These are phyloP conservation scores for Pseudogymnoascus sp. DNA, from an alignment of 2,329 filamentous ascomycete species.

Conservation along the genomic window DNA sequence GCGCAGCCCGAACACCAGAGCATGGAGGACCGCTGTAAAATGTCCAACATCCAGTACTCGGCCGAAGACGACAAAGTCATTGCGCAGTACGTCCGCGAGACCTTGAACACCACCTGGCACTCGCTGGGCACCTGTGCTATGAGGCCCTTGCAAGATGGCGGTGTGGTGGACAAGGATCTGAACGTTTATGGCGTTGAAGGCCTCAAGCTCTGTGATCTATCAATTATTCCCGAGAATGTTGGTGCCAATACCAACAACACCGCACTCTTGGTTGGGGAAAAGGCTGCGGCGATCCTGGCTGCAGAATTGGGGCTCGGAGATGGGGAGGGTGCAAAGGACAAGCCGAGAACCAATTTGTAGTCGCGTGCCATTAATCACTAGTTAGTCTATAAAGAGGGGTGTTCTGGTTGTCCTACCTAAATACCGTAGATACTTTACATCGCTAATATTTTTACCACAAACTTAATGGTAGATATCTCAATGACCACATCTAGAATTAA, in stretches of 20 bases:
- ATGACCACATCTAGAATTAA: neutral
- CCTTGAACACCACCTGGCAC: slow-evolving; percentile 27
- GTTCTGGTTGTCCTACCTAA: neutral
- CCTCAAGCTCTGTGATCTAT: slow-evolving; percentile 32
- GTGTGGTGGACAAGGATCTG: slow-evolving; percentile 26
- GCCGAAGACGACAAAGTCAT: slow-evolving; percentile 20
- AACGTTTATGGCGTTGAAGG: slow-evolving; percentile 27
- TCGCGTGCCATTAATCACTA: neutral
- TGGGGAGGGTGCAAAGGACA: neutral
- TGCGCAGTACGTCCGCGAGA: slow-evolving; percentile 30
- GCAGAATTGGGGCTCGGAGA: slow-evolving; percentile 25
- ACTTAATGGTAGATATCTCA: neutral
- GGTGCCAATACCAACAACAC: slow-evolving; percentile 36
- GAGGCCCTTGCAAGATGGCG: slow-evolving; percentile 24
- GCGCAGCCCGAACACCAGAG: slow-evolving; percentile 15
- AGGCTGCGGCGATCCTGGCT: slow-evolving; percentile 30
- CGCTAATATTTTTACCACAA: neutral
- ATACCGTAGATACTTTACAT: neutral
- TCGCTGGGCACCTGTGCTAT: slow-evolving; percentile 29
- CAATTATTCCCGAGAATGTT: slow-evolving; percentile 30
- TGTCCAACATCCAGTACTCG: slow-evolving; percentile 1
- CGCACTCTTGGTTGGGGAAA: slow-evolving; percentile 31
- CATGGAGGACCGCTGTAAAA: slow-evolving; percentile 11
- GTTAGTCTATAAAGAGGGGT: neutral
- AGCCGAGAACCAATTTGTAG: neutral